Evolutionary conservation across 805 yeast species (phyloP).

Genomic region (Starmerella roubikii): DNA sequence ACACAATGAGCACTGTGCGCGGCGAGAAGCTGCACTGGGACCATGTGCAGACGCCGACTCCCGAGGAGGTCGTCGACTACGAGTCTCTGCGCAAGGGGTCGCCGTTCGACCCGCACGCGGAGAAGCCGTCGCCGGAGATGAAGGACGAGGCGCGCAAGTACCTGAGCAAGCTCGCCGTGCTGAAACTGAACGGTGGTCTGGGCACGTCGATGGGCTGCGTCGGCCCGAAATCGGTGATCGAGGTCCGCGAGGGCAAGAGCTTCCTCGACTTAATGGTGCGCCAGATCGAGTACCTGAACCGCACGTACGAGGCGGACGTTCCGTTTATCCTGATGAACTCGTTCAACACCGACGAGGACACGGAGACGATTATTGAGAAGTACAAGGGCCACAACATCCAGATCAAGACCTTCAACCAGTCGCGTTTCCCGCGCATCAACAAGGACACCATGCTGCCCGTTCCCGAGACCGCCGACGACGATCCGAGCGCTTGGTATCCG

Average conservation of each 20-base stretch:
- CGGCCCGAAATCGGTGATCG: conserved; percentile 96
- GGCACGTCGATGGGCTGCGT: conserved; percentile 99
- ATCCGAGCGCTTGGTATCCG: conserved; percentile 87
- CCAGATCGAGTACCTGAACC: conserved; percentile 89
- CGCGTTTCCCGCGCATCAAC: conserved; percentile 91
- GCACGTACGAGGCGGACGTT: conserved; percentile 80
- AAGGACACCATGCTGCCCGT: conserved; percentile 95
- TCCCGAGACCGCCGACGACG: conserved; percentile 61
- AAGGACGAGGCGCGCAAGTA: conserved; percentile 26
- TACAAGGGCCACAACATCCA: conserved; percentile 92
- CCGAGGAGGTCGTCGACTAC: conserved; percentile 81
- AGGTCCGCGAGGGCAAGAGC: conserved; percentile 96
- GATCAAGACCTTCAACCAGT: conserved; percentile 92
- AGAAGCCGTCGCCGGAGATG: conserved; percentile 25
- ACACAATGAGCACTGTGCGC: conserved; percentile 75
- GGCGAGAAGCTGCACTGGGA: conserved; percentile 88
- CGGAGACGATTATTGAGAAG: conserved; percentile 88
- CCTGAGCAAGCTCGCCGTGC: conserved; percentile 77
- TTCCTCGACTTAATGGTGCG: conserved; percentile 91
- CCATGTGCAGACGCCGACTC: conserved; percentile 78
- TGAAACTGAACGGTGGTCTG: conserved; percentile 93
- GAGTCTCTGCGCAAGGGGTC: conserved; percentile 28
- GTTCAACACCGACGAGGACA: conserved; percentile 92
- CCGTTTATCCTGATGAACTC: conserved; percentile 97
- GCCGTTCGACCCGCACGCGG: conserved; percentile 19